These are phyloP conservation scores for Nannizziopsis arthrosporioides DNA, from an alignment of 2,329 filamentous ascomycete genomes.

Conservation along the genomic window DNA sequence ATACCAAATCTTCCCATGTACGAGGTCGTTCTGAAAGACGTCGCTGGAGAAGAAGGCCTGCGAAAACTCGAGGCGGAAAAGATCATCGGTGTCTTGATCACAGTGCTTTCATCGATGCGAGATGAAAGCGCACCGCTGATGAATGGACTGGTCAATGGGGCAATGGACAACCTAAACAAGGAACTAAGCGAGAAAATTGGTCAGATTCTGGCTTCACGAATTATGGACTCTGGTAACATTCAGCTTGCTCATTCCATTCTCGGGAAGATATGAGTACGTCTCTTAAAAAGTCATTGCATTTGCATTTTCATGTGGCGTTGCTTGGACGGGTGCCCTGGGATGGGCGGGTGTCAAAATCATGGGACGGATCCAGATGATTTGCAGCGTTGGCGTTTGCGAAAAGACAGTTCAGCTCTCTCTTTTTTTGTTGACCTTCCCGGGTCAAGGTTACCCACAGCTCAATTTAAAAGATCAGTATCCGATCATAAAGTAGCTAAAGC, in stretches of 20 bases:
- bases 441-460: too few species aligned
- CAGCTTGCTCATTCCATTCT: constrained; percentile 32
- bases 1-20: constrained; percentile 56
- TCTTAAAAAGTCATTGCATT: background rate
- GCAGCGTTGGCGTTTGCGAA: constrained; percentile 6
- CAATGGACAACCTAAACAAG: constrained; percentile 29
- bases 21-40: constrained; percentile 49
- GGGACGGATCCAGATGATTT: constrained; percentile 1
- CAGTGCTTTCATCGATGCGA: constrained; percentile 44
- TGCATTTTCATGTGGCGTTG: background rate
- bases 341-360: background rate
- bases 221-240: constrained; percentile 32
- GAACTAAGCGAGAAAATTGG: constrained; percentile 32
- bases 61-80: constrained; percentile 49
- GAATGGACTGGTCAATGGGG: constrained; percentile 31
- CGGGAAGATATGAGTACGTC: constrained; percentile 11
- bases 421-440: too few species aligned
- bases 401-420: background rate
- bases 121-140: constrained; percentile 32
- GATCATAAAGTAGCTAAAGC: too few species aligned
- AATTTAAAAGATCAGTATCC: too few species aligned
- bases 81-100: constrained; percentile 47
- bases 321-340: background rate
- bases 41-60: constrained; percentile 40
- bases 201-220: constrained; percentile 30